Evolutionary conservation across 805 yeast genomes (phyloP).

Genomic region (Pichia thaimueangensis): DNA sequence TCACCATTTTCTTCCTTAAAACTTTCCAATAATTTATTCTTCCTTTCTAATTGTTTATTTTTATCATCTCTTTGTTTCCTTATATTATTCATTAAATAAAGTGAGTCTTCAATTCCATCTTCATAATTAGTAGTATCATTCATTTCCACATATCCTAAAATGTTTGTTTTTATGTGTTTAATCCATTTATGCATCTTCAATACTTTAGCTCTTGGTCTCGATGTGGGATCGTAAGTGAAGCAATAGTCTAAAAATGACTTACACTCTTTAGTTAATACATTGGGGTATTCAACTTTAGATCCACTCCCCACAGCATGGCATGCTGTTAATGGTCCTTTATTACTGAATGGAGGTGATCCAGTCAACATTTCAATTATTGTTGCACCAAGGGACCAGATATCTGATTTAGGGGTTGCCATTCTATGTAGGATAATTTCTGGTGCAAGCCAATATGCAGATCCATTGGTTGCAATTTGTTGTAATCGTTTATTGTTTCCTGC

Average conservation of each 20-base stretch:
- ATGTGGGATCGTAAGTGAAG: slow-evolving; percentile 63
- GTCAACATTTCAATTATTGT: slow-evolving; percentile 82
- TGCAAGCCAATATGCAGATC: slow-evolving; percentile 99
- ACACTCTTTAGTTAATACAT: slow-evolving; percentile 19
- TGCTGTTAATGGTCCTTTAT: slow-evolving; percentile 69
- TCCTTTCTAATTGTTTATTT: background rate
- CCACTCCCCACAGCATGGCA: slow-evolving; percentile 79
- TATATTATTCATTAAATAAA: background rate
- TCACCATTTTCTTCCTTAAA: background rate
- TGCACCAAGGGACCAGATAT: slow-evolving; percentile 93
- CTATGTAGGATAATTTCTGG: slow-evolving; percentile 72
- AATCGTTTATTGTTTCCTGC: slow-evolving; percentile 30
- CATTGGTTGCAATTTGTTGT: slow-evolving; percentile 43
- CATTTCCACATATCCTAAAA: slow-evolving; percentile 7
- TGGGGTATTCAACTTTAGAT: slow-evolving; percentile 64
- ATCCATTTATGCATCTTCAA: slow-evolving; percentile 63
- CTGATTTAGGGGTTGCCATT: slow-evolving; percentile 81
- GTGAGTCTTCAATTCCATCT: background rate
- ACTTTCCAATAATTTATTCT: background rate
- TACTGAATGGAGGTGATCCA: slow-evolving; percentile 82
- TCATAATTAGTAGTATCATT: background rate
- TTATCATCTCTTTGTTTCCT: too few relatives aligned
- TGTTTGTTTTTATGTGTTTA: background rate
- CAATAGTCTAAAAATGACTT: slow-evolving; percentile 50
- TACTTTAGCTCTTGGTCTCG: slow-evolving; percentile 49